Evolutionary conservation across 75 land plant genomes (phyloP).

Genomic region (Gnetum montanum): DNA sequence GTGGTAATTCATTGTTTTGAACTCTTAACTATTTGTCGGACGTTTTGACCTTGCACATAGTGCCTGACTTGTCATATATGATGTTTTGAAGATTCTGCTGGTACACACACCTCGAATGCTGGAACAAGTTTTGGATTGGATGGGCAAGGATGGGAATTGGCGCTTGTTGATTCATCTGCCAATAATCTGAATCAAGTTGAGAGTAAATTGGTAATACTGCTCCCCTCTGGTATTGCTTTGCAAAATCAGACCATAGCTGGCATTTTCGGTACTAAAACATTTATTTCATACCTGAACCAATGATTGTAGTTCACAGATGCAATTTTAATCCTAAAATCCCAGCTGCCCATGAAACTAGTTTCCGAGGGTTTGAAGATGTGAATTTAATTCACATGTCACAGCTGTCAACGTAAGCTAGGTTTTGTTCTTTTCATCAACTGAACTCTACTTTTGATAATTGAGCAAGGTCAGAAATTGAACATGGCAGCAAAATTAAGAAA

Average conservation of each 20-base stretch:
- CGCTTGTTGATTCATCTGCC: slow-evolving; percentile 69
- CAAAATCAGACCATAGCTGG: neutral
- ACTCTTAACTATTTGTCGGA: neutral
- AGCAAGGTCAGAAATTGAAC: no score
- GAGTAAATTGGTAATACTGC: slow-evolving; percentile 69
- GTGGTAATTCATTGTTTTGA: neutral
- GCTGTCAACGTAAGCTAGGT: no score
- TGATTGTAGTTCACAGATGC: neutral
- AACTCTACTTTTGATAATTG: no score
- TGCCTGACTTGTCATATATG: neutral
- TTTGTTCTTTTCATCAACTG: no score
- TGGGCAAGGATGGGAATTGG: slow-evolving; percentile 87
- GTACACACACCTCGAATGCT: slow-evolving; percentile 13
- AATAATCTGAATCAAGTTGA: slow-evolving; percentile 31
- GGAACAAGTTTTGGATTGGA: slow-evolving; percentile 16
- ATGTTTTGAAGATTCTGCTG: slow-evolving; percentile 10
- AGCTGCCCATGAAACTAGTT: no score
- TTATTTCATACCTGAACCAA: neutral
- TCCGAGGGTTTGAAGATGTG: no score
- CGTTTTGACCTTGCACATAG: neutral
- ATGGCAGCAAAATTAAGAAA: no score
- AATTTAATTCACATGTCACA: no score
- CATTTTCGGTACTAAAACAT: neutral
- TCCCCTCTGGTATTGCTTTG: neutral
- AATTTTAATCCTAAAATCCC: no score